Conservation (phyloP, 768 basidiomycete genomes). For the Rhodotorula diobovata region DNA sequence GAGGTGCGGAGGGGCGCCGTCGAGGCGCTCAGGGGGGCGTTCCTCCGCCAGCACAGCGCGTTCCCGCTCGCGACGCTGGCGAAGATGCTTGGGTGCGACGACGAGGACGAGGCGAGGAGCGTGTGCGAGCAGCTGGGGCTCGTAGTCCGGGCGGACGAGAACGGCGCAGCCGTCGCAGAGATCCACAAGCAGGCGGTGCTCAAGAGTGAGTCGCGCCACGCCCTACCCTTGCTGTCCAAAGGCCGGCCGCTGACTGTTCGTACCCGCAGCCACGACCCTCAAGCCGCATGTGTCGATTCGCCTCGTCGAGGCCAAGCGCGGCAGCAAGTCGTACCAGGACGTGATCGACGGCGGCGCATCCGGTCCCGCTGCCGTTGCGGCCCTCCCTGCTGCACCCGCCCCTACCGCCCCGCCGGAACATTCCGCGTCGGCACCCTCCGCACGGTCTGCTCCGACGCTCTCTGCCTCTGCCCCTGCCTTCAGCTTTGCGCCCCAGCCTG, state of each 20-base stretch:
- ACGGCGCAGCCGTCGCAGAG: conserved; percentile 25
- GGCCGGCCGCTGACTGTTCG: background rate
- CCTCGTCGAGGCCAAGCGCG: conserved; percentile 46
- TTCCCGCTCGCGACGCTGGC: conserved; percentile 45
- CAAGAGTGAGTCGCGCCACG: conserved; percentile 24
- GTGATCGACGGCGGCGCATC: conserved; percentile 47
- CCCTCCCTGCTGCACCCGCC: conserved; percentile 45
- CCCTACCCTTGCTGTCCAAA: background rate
- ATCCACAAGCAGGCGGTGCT: conserved; percentile 33
- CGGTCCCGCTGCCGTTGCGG: conserved; percentile 21
- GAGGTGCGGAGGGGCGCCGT: conserved; percentile 49
- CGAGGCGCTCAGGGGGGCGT: conserved; percentile 67
- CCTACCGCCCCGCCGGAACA: background rate
- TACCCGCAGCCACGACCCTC: conserved; percentile 43
- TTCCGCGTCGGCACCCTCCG: conserved; percentile 10
- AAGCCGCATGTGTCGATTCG: conserved; percentile 42
- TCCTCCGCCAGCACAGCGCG: conserved; percentile 44
- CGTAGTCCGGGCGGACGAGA: conserved; percentile 35
- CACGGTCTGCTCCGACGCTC: background rate
- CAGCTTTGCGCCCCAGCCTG: background rate
- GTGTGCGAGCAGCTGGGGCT: conserved; percentile 44
- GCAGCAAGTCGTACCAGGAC: conserved; percentile 40
- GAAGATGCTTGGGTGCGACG: conserved; percentile 48
- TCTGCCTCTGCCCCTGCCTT: background rate
- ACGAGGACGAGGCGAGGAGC: conserved; percentile 44